These are phyloP conservation scores for Allantophomopsis lycopodina DNA, from an alignment of 2,329 filamentous ascomycete genomes.

Conservation along the genomic window DNA sequence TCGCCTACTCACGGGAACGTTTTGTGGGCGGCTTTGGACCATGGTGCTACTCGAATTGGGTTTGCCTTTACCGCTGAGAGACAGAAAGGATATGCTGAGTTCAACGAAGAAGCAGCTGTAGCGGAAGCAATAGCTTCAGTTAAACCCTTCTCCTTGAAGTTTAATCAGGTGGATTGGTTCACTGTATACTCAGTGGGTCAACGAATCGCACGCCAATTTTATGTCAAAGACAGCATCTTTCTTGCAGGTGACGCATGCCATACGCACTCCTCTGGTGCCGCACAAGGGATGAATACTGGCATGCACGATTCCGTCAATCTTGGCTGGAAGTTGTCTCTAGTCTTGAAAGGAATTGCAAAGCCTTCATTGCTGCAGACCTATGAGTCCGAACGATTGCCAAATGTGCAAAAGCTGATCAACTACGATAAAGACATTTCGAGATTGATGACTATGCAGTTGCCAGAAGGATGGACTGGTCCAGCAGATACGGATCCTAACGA, in stretches of 20 bases:
- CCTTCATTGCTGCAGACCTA: constrained; percentile 35
- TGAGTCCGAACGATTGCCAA: constrained; percentile 31
- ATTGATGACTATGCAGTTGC: constrained; percentile 25
- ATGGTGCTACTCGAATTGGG: constrained; percentile 36
- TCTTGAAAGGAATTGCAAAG: constrained; percentile 28
- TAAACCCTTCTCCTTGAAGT: constrained; percentile 25
- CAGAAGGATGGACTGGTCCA: constrained; percentile 26
- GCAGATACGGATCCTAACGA: constrained; percentile 24
- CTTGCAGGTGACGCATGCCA: constrained; percentile 42
- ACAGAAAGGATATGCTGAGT: constrained; percentile 20
- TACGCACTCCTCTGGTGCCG: constrained; percentile 48
- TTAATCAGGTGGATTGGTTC: constrained; percentile 37
- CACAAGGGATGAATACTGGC: constrained; percentile 42
- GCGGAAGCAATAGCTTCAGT: constrained; percentile 29
- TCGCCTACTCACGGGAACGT: constrained; percentile 37
- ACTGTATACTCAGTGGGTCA: constrained; percentile 44
- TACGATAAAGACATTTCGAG: constrained; percentile 25
- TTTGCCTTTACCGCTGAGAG: constrained; percentile 32
- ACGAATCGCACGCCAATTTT: constrained; percentile 41
- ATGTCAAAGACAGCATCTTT: constrained; percentile 38
- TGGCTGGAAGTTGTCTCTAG: constrained; percentile 42
- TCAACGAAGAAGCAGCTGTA: constrained; percentile 36
- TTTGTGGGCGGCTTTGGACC: constrained; percentile 37
- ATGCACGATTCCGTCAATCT: constrained; percentile 48
- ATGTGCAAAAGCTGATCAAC: constrained; percentile 23